These are phyloP conservation scores for Neurospora sublineolata DNA, from an alignment of 495 filamentous ascomycete genomes.

Conservation along the genomic window DNA sequence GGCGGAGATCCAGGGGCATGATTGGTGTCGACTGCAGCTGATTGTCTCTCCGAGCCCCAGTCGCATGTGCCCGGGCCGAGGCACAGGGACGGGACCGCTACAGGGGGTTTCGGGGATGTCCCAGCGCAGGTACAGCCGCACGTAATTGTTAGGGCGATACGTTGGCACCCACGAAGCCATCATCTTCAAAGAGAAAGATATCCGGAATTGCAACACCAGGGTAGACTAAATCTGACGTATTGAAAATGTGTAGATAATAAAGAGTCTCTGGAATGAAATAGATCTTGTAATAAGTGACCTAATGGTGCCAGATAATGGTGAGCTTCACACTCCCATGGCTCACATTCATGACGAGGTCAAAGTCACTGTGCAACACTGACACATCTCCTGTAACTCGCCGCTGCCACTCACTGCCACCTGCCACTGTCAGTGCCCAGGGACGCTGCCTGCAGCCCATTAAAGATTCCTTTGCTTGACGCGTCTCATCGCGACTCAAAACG, in stretches of 20 bases:
- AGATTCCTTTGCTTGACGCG: neutral
- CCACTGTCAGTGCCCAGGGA: neutral
- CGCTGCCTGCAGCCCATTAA: neutral
- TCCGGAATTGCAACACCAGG: neutral
- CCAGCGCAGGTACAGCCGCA: neutral
- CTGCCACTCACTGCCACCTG: neutral
- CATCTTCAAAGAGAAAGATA: too few species aligned
- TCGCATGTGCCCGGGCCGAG: constrained; percentile 32
- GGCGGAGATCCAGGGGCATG: neutral
- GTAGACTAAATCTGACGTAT: neutral
- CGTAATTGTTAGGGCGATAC: neutral
- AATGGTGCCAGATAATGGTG: neutral
- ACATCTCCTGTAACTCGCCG: neutral
- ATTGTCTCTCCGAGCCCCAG: neutral
- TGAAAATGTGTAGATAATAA: neutral
- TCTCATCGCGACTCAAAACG: neutral
- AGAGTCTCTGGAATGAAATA: neutral
- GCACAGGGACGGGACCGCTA: constrained; percentile 6
- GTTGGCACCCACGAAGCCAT: too few species aligned
- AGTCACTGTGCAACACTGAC: neutral
- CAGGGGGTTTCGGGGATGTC: neutral
- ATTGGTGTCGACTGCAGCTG: neutral
- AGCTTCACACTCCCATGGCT: neutral
- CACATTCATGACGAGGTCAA: neutral
- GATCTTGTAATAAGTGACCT: neutral